phyloP scores from a whole-genome alignment of 2,329 filamentous ascomycete species.

The Aspergillus felis region DNA sequence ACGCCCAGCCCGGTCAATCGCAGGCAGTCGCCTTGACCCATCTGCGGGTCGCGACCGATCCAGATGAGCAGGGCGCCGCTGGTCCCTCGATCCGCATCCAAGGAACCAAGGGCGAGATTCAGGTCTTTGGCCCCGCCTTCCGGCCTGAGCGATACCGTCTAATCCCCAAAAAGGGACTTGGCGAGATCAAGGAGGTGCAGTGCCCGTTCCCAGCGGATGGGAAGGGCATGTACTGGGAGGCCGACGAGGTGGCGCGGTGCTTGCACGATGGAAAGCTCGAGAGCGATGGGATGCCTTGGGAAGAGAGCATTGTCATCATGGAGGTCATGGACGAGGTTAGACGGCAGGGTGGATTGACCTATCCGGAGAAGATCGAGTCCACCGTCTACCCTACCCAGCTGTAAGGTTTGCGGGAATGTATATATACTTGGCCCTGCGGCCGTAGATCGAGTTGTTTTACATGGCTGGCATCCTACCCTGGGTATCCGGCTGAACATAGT shows the following conservation, averaged over 20 bases:
- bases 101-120: slow-evolving; percentile 76
- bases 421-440: not conserved
- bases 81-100: slow-evolving; percentile 73
- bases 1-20: slow-evolving; percentile 43
- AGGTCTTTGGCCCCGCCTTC: slow-evolving; percentile 69
- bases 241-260: slow-evolving; percentile 72
- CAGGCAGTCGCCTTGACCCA: slow-evolving; percentile 70
- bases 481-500: not conserved
- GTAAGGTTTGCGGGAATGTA: slow-evolving; percentile 13
- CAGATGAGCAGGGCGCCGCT: slow-evolving; percentile 56
- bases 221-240: slow-evolving; percentile 87
- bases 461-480: not conserved
- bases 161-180: slow-evolving; percentile 50
- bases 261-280: slow-evolving; percentile 73
- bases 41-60: slow-evolving; percentile 59
- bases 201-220: slow-evolving; percentile 54
- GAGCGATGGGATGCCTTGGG: slow-evolving; percentile 65
- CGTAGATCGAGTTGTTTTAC: not conserved
- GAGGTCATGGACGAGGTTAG: slow-evolving; percentile 70
- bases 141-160: slow-evolving; percentile 64
- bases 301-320: slow-evolving; percentile 83
- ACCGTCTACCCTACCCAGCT: slow-evolving; percentile 49
- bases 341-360: slow-evolving; percentile 58
- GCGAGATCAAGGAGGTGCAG: slow-evolving; percentile 42
- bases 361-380: slow-evolving; percentile 64